These are phyloP conservation scores for Aureobasidium sp. DNA, from an alignment of 2,329 filamentous ascomycete genomes.

Conservation along the genomic window DNA sequence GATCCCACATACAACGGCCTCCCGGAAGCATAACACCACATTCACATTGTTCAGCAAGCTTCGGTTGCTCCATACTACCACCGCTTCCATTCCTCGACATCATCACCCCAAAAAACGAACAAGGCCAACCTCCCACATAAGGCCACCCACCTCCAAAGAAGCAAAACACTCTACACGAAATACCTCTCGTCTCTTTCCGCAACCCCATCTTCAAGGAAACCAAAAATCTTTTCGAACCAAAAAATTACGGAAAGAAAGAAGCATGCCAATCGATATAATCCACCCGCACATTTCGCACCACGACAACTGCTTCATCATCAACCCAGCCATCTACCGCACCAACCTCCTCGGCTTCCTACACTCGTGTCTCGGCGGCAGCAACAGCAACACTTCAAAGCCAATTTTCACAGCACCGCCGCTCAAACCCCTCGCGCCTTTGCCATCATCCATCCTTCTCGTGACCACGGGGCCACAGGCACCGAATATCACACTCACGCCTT, in stretches of 20 bases:
- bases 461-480: not conserved
- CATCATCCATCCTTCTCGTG: not conserved
- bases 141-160: too few species aligned
- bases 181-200: not conserved
- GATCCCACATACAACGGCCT: not conserved
- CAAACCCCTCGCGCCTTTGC: not conserved
- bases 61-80: constrained; percentile 8
- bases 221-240: too few species aligned
- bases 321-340: not conserved
- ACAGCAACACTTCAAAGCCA: not conserved
- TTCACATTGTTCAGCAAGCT: not conserved
- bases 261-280: not conserved
- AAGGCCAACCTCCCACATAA: not conserved
- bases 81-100: constrained; percentile 2
- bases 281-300: not conserved
- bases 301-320: not conserved
- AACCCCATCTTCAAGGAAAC: not conserved
- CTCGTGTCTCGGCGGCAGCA: not conserved
- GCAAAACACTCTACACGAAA: not conserved
- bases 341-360: not conserved
- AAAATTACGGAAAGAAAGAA: too few species aligned
- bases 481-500: not conserved
- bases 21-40: constrained; percentile 1
- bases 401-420: too few species aligned
- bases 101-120: not conserved